A percentile compares a stretch with the other conserved stretches of the same genome.
Conservation (phyloP, 352 stramenopile genomes). For the Globisporangium uncinulatum region DNA sequence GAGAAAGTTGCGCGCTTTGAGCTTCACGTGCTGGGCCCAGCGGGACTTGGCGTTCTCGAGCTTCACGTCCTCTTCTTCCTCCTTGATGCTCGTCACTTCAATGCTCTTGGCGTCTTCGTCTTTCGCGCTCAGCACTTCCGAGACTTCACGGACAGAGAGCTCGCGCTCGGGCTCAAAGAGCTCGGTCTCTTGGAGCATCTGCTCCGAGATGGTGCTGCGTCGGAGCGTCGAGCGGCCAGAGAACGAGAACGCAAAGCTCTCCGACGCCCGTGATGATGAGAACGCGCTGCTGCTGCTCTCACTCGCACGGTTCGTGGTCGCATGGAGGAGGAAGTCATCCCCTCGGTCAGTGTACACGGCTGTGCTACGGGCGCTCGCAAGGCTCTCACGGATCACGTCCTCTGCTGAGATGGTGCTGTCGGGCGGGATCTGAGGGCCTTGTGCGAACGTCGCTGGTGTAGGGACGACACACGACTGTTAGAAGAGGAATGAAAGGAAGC, state of each 20-base stretch:
- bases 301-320: too few relatives aligned
- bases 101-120: slow-evolving; percentile 61
- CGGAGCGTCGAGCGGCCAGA: slow-evolving; percentile 77
- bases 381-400: slow-evolving; percentile 82
- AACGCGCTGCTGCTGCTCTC: slow-evolving; percentile 17
- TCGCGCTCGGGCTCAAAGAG: slow-evolving; percentile 78
- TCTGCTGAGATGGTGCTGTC: slow-evolving; percentile 83
- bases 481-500: too few relatives aligned
- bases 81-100: slow-evolving; percentile 81
- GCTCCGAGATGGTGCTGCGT: slow-evolving; percentile 74
- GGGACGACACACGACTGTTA: background rate
- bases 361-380: slow-evolving; percentile 71
- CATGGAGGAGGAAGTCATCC: slow-evolving; percentile 43
- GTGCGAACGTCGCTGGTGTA: slow-evolving; percentile 40
- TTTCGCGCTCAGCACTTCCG: slow-evolving; percentile 61
- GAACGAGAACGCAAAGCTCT: slow-evolving; percentile 56
- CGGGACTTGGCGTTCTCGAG: slow-evolving; percentile 76
- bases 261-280: slow-evolving; percentile 20
- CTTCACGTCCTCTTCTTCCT: slow-evolving; percentile 80
- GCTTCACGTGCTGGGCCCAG: slow-evolving; percentile 83
- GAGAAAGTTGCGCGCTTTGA: slow-evolving; percentile 76
- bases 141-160: slow-evolving; percentile 65
- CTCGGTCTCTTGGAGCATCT: slow-evolving; percentile 82
- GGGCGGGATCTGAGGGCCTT: slow-evolving; percentile 61
- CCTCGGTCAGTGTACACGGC: slow-evolving; percentile 60